Evolutionary conservation across 169 alveolate species (phyloP), one percentile per base, ranked within the genome.

Genomic region (Cryptosporidium viatorum): DNA sequence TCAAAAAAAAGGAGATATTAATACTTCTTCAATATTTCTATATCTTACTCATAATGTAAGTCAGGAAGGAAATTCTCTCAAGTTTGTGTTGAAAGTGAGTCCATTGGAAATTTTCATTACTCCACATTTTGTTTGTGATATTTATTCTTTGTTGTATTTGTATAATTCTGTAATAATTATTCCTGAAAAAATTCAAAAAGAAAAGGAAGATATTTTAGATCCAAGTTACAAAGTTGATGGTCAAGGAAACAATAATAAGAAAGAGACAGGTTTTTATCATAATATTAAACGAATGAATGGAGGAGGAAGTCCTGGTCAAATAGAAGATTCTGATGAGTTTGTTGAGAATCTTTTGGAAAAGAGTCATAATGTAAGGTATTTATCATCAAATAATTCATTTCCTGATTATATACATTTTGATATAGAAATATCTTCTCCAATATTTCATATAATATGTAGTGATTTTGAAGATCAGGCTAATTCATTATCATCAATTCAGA

Each of bases 361-460:
- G 67, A 50, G 89, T 26, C 48, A 80, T 21, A 80, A 50, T 43
- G 89, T 80, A 31, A 80, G 70, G 35, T 59, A 80, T 16, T 80
- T 80, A 23, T 59, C 89, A 7, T 33, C 71, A 37, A 80, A 39
- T 29, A 62, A 80, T 41, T 80, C 89, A 3, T 29, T 80, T 60
- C 89, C 89, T 2, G 89, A 80, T 31, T 80, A 59, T 80, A 60
- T 80, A n/a, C 67, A 80, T 14, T 80, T 80, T 62, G 75, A 80
- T 62, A 80, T 80, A n/a, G 69, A 80, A n/a, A 65, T 80, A 43
- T 80, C 59, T 35, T 80, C 89, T 7, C 89, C 89, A 21, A 52
- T 80, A 60, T 60, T 80, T 62, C 80, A 62, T 18, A 80, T 80
- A 21, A 29, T 62, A n/a, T 80, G 55, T 16, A 80, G 55, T 41